Evolutionary conservation across 2,329 filamentous ascomycete species (phyloP).

Genomic region (Cryphonectria radicalis): DNA sequence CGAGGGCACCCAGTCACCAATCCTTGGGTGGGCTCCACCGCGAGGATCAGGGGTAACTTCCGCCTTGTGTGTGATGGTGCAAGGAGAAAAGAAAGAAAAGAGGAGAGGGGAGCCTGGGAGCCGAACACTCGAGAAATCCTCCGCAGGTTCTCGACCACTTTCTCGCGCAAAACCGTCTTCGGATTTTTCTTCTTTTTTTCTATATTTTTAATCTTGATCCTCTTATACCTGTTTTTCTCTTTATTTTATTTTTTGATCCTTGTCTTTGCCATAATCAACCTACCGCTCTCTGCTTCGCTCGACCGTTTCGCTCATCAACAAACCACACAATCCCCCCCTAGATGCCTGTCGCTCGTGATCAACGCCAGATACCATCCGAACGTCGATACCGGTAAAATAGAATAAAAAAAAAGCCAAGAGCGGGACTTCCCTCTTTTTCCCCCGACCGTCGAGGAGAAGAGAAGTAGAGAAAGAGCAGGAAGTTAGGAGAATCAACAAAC

Average conservation of each 20-base stretch:
- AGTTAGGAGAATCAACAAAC: neutral
- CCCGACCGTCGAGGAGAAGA: neutral
- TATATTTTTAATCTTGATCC: neutral
- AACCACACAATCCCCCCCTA: neutral
- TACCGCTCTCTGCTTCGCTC: neutral
- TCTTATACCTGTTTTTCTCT: neutral
- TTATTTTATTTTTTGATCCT: neutral
- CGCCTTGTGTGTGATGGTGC: neutral
- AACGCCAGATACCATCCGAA: slow-evolving; percentile 8
- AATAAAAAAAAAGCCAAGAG: neutral
- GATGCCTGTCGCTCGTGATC: slow-evolving; percentile 5
- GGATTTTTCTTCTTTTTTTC: neutral
- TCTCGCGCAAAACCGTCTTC: neutral
- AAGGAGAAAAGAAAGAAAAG: neutral
- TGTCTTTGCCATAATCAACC: neutral
- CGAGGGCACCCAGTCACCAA: neutral
- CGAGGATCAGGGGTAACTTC: slow-evolving; percentile 17
- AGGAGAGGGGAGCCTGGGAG: slow-evolving; percentile 3
- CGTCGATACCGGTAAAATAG: slow-evolving; percentile 6
- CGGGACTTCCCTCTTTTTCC: neutral
- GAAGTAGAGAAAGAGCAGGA: neutral
- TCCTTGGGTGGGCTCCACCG: slow-evolving; percentile 11
- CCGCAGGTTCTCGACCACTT: slow-evolving; percentile 4
- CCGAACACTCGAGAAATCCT: slow-evolving; percentile 4
- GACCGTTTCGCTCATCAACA: neutral